phyloP scores from a whole-genome alignment of 352 stramenopile species.

The Pythium sp. region DNA sequence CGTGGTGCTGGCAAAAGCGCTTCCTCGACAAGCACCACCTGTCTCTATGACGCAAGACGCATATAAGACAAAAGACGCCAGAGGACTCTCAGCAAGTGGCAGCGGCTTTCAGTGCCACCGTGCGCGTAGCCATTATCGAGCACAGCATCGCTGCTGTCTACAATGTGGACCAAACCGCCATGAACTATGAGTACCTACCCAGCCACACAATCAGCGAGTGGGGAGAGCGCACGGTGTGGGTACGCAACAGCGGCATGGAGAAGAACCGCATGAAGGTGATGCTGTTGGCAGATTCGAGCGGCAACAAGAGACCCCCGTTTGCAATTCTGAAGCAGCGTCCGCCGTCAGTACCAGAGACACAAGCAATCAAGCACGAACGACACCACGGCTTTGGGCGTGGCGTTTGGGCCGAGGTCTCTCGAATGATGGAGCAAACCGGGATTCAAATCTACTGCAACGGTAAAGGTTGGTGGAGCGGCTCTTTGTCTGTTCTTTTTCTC shows the following conservation, averaged over 20 bases:
- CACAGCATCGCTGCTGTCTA: slow-evolving; percentile 15
- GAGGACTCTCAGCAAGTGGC: background rate
- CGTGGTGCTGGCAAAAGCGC: background rate
- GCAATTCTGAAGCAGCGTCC: slow-evolving; percentile 21
- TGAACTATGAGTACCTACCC: slow-evolving; percentile 28
- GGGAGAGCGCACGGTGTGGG: slow-evolving; percentile 20
- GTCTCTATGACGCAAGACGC: background rate
- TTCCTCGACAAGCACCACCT: background rate
- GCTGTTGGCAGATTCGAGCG: slow-evolving; percentile 14
- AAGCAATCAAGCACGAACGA: slow-evolving; percentile 15
- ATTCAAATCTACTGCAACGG: slow-evolving; percentile 25
- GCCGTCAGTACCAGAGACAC: slow-evolving; percentile 9
- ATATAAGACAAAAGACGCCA: background rate
- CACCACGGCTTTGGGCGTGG: slow-evolving; percentile 27
- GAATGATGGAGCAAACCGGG: slow-evolving; percentile 6
- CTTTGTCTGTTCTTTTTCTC: too few relatives aligned
- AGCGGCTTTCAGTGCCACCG: background rate
- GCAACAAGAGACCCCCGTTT: slow-evolving; percentile 17
- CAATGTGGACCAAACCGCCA: slow-evolving; percentile 25
- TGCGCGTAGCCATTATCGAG: slow-evolving; percentile 4
- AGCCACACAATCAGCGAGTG: slow-evolving; percentile 17
- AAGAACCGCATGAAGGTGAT: slow-evolving; percentile 22
- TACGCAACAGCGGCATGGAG: slow-evolving; percentile 19
- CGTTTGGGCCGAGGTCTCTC: slow-evolving; percentile 22
- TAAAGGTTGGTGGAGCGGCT: background rate